Conservation (phyloP, 192 early-diverging fungal species). For the Chytriomyces hyalinus region DNA sequence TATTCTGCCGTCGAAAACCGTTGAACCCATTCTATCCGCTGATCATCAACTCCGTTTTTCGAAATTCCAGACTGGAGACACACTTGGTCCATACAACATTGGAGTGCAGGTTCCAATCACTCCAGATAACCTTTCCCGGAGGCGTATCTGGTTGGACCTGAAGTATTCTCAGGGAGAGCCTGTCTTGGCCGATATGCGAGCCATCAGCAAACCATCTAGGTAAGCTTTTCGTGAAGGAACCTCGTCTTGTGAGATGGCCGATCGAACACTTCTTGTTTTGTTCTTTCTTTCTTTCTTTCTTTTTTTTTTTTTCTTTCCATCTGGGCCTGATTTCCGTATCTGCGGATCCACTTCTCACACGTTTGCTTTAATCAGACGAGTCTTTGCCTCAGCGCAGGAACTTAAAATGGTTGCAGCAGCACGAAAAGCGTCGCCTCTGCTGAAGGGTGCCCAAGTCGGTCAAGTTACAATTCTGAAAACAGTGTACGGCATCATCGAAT, state of each 20-base stretch:
- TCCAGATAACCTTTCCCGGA: conserved; percentile 79
- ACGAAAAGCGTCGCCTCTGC: conserved; percentile 70
- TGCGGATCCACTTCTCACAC: not conserved
- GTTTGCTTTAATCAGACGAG: not conserved
- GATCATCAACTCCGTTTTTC: too few relatives aligned
- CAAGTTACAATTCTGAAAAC: conserved; percentile 92
- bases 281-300: not conserved
- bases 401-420: conserved; percentile 72
- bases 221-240: not conserved
- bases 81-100: conserved; percentile 63
- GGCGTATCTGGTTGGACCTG: conserved; percentile 90
- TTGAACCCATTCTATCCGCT: too few relatives aligned
- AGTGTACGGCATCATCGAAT: conserved; percentile 82
- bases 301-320: not conserved
- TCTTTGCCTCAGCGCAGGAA: conserved; percentile 75
- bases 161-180: conserved; percentile 87
- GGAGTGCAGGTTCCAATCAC: conserved; percentile 76
- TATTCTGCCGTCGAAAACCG: too few relatives aligned
- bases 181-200: conserved; percentile 76
- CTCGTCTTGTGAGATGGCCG: not conserved
- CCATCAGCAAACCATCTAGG: conserved; percentile 76
- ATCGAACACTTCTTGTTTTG: not conserved
- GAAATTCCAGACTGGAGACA: conserved; percentile 66
- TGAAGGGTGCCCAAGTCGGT: conserved; percentile 84
- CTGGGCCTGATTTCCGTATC: not conserved